A percentile compares a stretch with the other conserved stretches of the same genome.
phyloP scores from a whole-genome alignment of 1,284 basidiomycete genomes.

The Cryptococcus sp. region DNA sequence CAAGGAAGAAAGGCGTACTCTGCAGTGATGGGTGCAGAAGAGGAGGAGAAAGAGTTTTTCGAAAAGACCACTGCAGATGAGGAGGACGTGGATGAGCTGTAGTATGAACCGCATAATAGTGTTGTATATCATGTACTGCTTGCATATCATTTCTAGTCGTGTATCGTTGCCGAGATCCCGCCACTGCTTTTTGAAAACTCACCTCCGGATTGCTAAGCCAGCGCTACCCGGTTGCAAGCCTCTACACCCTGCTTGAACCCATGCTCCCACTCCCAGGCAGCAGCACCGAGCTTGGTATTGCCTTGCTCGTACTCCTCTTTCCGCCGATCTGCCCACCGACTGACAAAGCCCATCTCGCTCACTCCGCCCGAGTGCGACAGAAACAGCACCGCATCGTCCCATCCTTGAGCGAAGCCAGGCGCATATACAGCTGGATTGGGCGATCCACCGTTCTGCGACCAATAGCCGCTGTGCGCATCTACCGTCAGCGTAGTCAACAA shows the following conservation, averaged over 20 bases:
- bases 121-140: no score
- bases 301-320: conserved; percentile 49
- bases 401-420: conserved; percentile 61
- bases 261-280: conserved; percentile 63
- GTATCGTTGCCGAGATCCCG: no score
- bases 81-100: background rate
- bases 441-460: conserved; percentile 51
- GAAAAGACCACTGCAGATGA: conserved; percentile 51
- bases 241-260: conserved; percentile 54
- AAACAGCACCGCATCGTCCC: conserved; percentile 65
- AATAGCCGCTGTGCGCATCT: conserved; percentile 58
- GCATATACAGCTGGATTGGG: conserved; percentile 64
- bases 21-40: conserved; percentile 19
- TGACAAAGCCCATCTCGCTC: conserved; percentile 58
- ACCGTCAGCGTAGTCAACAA: background rate
- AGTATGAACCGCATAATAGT: no score
- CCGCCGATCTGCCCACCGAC: conserved; percentile 56
- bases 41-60: conserved; percentile 41
- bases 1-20: conserved; percentile 33
- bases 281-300: conserved; percentile 46
- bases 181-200: background rate
- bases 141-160: no score
- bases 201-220: conserved; percentile 1
- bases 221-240: conserved; percentile 13
- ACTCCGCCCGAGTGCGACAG: conserved; percentile 38